A percentile compares a stretch with the other conserved stretches of the same genome.
Conservation (phyloP, 352 stramenopile genomes). For the Phytophthora megakarya region DNA sequence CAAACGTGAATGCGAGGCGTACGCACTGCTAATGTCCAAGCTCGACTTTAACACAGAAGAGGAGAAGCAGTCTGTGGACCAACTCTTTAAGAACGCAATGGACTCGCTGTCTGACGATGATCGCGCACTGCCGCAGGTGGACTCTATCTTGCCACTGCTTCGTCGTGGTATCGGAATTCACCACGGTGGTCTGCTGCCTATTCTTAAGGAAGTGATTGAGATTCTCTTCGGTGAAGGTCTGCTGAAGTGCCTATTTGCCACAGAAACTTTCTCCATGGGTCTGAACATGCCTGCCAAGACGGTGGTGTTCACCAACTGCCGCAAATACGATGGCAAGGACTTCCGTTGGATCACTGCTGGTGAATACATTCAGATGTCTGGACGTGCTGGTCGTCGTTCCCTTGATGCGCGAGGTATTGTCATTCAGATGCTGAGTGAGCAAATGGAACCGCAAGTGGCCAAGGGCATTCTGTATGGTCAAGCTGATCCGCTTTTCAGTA, state of each 20-base stretch:
- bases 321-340: conserved; percentile 96
- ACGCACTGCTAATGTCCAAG: conserved; percentile 92
- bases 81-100: conserved; percentile 98
- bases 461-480: conserved; percentile 94
- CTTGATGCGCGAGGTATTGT: conserved; percentile 98
- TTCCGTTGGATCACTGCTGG: conserved; percentile 96
- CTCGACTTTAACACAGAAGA: conserved; percentile 98
- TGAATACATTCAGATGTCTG: conserved; percentile 96
- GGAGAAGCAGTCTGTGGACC: conserved; percentile 97
- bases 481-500: conserved; percentile 70
- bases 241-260: conserved; percentile 99
- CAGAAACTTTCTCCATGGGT: conserved; percentile 97
- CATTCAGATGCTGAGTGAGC: conserved; percentile 99
- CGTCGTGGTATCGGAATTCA: conserved; percentile 99
- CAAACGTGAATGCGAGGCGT: conserved; percentile 98
- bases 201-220: conserved; percentile 98
- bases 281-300: conserved; percentile 99
- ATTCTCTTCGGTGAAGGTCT: conserved; percentile 94
- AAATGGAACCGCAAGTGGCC: conserved; percentile 97
- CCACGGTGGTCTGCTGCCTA: conserved; percentile 98
- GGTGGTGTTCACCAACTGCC: conserved; percentile 97
- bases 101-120: conserved; percentile 97
- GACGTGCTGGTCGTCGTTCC: conserved; percentile 96
- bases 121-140: conserved; percentile 97
- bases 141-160: conserved; percentile 96